Evolutionary conservation across 768 basidiomycete genomes (phyloP), one percentile per base, ranked within the genome.

Genomic region (Tricholoma bakamatsutake): DNA sequence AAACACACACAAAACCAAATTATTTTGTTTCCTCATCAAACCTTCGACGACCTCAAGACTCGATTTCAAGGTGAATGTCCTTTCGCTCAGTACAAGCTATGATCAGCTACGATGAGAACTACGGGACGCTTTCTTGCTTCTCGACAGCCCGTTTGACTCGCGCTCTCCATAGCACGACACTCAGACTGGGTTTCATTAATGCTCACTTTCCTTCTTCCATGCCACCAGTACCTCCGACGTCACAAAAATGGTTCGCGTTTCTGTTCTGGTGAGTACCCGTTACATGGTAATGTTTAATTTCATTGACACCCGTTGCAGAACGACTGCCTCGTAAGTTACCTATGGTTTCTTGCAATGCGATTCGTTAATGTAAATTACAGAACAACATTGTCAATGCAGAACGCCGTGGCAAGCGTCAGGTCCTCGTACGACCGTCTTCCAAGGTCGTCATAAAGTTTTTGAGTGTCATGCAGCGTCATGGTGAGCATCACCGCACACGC

Each of bases 321-420:
- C 62, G 79, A 79, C 67, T 77, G 75, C 73, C 66, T 80, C 27
- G 66, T 67, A 60, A 35, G 66, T 60, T 5, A 21, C 9, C 13
- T 62, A 13, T 57, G 40, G 30, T 55, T 12, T 5, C 28, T 17
- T 10, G 9, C 53, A 24, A 24, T 53, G 56, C 50, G 52, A 54
- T n/a, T 37, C 10, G 21, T 15, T 27, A 61, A 52, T 57, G 57
- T 18, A 51, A 21, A 57, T 27, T 51, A 17, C 57, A 88, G 84
- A 98, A 96, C 85, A 96, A 91, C 84, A 97, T 98, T 64, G 93
- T 97, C 86, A 99, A 99, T 64, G 97, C 97, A 69, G 97, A 98
- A 81, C 93, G 93, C 71, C 91, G 94, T 69, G 97, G 97, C 68
- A 99, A 99, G 81, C 93, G 97, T 67, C 97, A 99, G 78, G 97